A percentile compares a stretch with the other conserved stretches of the same genome.
Conservation (phyloP, 352 stramenopile species). For the Pythium myriotylum region DNA sequence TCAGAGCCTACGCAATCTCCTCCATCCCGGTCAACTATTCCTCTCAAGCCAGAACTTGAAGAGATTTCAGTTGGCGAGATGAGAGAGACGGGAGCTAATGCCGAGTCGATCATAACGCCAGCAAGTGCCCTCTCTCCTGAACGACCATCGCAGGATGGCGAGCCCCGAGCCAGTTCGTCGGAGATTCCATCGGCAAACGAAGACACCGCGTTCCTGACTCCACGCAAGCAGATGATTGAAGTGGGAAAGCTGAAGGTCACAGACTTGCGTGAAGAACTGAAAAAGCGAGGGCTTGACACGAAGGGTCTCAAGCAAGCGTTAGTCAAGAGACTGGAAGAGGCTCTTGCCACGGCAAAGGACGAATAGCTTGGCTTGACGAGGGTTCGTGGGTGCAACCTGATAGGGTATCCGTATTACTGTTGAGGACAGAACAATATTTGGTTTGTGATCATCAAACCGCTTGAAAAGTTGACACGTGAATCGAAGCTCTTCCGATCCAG, state of each 20-base stretch:
- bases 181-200: no score
- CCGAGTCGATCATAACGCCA: no score
- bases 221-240: constrained; percentile 26
- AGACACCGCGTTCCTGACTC: constrained; percentile 8
- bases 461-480: constrained; percentile 36
- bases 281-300: constrained; percentile 67
- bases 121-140: no score
- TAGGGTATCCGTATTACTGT: constrained; percentile 1
- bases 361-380: no score
- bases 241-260: constrained; percentile 62
- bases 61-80: no score
- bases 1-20: neutral
- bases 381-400: no score
- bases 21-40: neutral
- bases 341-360: constrained; percentile 34
- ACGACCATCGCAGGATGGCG: no score
- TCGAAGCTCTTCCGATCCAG: constrained; percentile 17
- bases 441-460: constrained; percentile 7
- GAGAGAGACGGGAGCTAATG: no score
- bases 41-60: neutral
- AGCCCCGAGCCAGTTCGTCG: no score
- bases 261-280: constrained; percentile 65
- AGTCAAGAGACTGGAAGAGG: constrained; percentile 61
- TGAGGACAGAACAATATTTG: constrained; percentile 19
- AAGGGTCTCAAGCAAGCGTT: constrained; percentile 74